phyloP scores from a whole-genome alignment of 108 stramenopile genomes.

The Thalassiosira profunda region DNA sequence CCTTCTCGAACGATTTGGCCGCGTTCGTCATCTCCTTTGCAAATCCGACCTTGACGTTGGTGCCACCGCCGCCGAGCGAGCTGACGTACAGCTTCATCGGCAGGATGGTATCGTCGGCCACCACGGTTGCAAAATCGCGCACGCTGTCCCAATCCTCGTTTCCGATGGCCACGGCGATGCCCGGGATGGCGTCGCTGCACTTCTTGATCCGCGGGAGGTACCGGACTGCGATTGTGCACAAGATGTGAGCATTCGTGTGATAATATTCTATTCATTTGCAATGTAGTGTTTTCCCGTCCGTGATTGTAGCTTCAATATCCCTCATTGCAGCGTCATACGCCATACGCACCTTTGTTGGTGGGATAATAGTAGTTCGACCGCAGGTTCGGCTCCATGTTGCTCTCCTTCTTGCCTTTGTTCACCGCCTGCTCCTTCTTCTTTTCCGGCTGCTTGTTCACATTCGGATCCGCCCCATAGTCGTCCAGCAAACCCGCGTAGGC shows the following conservation, averaged over 20 bases:
- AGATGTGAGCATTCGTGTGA: too few relatives aligned
- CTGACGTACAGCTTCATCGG: constrained; percentile 87
- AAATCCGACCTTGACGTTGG: constrained; percentile 74
- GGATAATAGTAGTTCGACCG: constrained; percentile 66
- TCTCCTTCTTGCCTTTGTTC: constrained; percentile 54
- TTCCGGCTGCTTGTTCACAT: constrained; percentile 39
- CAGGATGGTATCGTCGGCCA: constrained; percentile 84
- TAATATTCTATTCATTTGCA: too few relatives aligned
- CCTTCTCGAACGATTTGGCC: constrained; percentile 73
- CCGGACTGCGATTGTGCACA: too few relatives aligned
- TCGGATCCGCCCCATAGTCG: constrained; percentile 79
- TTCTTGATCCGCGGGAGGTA: constrained; percentile 90
- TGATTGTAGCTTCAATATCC: too few relatives aligned
- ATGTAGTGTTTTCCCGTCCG: too few relatives aligned
- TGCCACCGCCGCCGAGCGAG: constrained; percentile 75
- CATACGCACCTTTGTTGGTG: constrained; percentile 49
- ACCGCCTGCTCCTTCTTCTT: constrained; percentile 21
- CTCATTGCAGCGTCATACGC: too few relatives aligned
- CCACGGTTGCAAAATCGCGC: constrained; percentile 62
- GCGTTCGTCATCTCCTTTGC: constrained; percentile 77
- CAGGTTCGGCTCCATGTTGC: constrained; percentile 78
- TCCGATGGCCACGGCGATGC: constrained; percentile 62
- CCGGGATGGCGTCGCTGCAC: constrained; percentile 73
- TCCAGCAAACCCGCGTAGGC: constrained; percentile 58
- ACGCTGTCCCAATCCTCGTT: constrained; percentile 72